Evolutionary conservation across 129 eudicot genomes (phyloP).

Genomic region (Saposhnikovia divaricata): DNA sequence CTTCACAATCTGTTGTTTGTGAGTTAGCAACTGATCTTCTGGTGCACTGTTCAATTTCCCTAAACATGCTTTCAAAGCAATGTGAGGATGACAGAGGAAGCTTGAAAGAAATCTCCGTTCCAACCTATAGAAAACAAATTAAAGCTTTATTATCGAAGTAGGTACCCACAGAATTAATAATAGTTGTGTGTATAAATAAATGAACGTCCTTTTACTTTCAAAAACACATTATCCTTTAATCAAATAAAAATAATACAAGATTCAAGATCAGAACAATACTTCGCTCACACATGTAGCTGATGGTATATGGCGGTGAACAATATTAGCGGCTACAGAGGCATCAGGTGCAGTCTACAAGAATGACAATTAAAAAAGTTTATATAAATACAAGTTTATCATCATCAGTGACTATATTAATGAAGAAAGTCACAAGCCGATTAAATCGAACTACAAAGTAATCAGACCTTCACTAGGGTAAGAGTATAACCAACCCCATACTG

Average conservation of each 20-base stretch:
- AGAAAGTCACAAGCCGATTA: not conserved
- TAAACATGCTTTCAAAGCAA: constrained; percentile 83
- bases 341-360: constrained; percentile 62
- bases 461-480: constrained; percentile 95
- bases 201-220: too few species aligned
- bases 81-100: constrained; percentile 90
- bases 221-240: not conserved
- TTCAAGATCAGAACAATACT: constrained; percentile 37
- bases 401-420: not conserved
- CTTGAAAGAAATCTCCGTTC: constrained; percentile 88
- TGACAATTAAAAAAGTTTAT: constrained; percentile 10
- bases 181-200: not conserved
- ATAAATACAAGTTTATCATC: not conserved
- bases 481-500: constrained; percentile 99
- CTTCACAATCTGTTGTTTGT: constrained; percentile 26
- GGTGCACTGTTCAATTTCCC: constrained; percentile 85
- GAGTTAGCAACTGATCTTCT: constrained; percentile 35
- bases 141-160: constrained; percentile 2
- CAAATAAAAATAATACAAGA: constrained; percentile 1
- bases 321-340: constrained; percentile 79
- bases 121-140: constrained; percentile 54
- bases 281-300: constrained; percentile 93
- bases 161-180: not conserved
- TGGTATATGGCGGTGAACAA: constrained; percentile 82
- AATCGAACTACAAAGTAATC: constrained; percentile 17